Evolutionary conservation across 768 basidiomycete species (phyloP), one percentile per base, ranked within the genome.

Genomic region (Pleurotus eryngii): DNA sequence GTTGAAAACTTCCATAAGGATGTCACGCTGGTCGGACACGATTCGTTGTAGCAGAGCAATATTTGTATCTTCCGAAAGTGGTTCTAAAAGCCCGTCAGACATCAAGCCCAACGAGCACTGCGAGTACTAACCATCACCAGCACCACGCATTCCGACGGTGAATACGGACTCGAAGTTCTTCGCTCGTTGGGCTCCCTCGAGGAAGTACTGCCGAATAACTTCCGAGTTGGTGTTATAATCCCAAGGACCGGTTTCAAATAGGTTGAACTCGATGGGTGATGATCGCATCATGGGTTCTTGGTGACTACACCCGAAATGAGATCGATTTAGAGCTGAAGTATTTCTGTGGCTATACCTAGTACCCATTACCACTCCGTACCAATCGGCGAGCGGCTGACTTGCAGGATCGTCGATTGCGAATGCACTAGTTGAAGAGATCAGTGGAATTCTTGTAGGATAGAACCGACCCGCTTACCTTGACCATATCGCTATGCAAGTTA

Each of bases 221-320:
- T 76, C 76, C 5, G 74, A 63, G 65, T 88, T 89, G 12, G 69
- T 72, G 38, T 69, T 75, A 64, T 84, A 87, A 64, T 89, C 82
- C 86, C 87, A 90, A 0, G 72, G 61, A 1, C 87, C 87, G 6
- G 65, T 64, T 2, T 81, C 84, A 57, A 82, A 81, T 9, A 81
- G 65, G 58, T 68, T 74, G 76, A 85, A 90, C 65, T 89, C 86
- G 59, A 80, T 77, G 3, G 87, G 86, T 2, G 82, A 84, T 35
- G 85, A 84, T 18, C 87, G 81, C 76, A 84, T 82, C 84, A 89
- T 87, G 7, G 88, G 87, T 63, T 90, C 87, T 67, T 89, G 82
- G 65, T 88, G 85, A 68, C 82, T 81, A 37, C 12, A 35, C 6
- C 20, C 46, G 45, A 20, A 9, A 50, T 35, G 9, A 35, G 30